These are phyloP conservation scores for Fusarium sororula DNA, from an alignment of 2,329 filamentous ascomycete species.

Conservation along the genomic window DNA sequence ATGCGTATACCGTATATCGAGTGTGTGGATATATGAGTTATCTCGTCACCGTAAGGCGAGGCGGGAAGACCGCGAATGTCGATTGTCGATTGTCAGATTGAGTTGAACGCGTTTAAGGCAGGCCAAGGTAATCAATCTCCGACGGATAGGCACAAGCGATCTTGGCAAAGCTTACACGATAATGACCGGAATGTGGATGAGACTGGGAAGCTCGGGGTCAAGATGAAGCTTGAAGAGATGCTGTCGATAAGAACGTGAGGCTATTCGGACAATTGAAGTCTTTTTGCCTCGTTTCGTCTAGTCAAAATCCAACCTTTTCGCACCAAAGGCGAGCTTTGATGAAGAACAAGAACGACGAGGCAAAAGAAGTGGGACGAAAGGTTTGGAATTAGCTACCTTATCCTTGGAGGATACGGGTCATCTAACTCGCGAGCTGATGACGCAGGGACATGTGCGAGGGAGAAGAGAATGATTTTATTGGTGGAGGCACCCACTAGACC, in stretches of 20 bases:
- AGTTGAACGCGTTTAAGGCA: conserved; percentile 11
- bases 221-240: not conserved
- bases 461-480: conserved; percentile 2
- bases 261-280: not conserved
- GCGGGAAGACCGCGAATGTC: conserved; percentile 1
- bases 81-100: not conserved
- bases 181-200: conserved; percentile 28
- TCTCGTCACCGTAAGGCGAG: conserved; percentile 2
- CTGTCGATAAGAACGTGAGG: not conserved
- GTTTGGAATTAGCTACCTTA: conserved; percentile 11
- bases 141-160: conserved; percentile 11
- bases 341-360: conserved; percentile 20
- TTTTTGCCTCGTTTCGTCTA: not conserved
- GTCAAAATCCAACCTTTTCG: conserved; percentile 28
- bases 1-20: not conserved
- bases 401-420: conserved; percentile 14
- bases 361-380: conserved; percentile 27
- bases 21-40: not conserved
- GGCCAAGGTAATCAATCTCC: conserved; percentile 11
- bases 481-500: not conserved
- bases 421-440: conserved; percentile 23
- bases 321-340: conserved; percentile 34
- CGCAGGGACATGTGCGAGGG: conserved; percentile 19
- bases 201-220: conserved; percentile 4
- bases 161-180: conserved; percentile 14